Evolutionary conservation across 2,329 filamentous ascomycete species (phyloP).

Genomic region (Phialophora expanda): DNA sequence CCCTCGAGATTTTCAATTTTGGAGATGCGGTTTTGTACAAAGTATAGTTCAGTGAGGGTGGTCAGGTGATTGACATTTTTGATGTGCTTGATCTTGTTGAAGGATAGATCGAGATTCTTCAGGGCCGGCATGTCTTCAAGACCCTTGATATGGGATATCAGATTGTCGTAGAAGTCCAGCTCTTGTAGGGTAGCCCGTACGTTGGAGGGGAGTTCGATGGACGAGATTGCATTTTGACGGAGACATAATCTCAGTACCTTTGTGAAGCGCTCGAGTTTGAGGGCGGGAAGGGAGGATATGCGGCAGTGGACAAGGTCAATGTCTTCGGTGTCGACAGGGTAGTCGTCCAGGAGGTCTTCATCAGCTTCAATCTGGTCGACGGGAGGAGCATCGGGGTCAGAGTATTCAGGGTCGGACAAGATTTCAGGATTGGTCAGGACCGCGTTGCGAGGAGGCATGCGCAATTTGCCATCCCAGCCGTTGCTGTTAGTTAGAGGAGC

Average conservation of each 20-base stretch:
- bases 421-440: slow-evolving; percentile 79
- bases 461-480: slow-evolving; percentile 55
- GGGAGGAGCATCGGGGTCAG: slow-evolving; percentile 69
- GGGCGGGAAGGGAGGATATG: slow-evolving; percentile 74
- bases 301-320: slow-evolving; percentile 91
- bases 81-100: slow-evolving; percentile 99
- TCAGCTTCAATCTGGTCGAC: slow-evolving; percentile 80
- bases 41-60: slow-evolving; percentile 81
- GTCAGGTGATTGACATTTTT: slow-evolving; percentile 81
- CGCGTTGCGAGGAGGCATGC: slow-evolving; percentile 63
- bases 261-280: slow-evolving; percentile 83
- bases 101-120: slow-evolving; percentile 84
- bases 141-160: slow-evolving; percentile 83
- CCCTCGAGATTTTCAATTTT: slow-evolving; percentile 83
- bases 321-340: slow-evolving; percentile 60
- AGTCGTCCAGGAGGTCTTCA: slow-evolving; percentile 70
- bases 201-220: slow-evolving; percentile 73
- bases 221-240: slow-evolving; percentile 85
- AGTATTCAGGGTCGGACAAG: slow-evolving; percentile 83
- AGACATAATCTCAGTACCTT: slow-evolving; percentile 80
- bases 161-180: slow-evolving; percentile 95
- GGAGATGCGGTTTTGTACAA: slow-evolving; percentile 93
- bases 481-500: slow-evolving; percentile 44
- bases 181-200: slow-evolving; percentile 74
- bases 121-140: slow-evolving; percentile 79